Evolutionary conservation across 257 asterid genomes (phyloP), one percentile per base, ranked within the genome.

Genomic region (Gentiana dahurica): DNA sequence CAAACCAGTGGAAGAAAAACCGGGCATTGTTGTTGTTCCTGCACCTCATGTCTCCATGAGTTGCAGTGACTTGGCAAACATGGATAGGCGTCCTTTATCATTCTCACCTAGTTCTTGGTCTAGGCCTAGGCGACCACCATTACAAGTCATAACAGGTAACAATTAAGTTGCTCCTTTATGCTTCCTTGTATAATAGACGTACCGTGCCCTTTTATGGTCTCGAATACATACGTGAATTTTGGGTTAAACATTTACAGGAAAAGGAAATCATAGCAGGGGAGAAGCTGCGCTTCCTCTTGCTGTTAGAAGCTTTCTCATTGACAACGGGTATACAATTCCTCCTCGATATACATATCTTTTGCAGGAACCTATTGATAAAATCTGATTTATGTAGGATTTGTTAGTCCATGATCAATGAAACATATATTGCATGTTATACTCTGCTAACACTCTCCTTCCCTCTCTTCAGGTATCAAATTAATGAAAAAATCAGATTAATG

Each of bases 91-190:
- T 47, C 46, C 46, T 10, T 41, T 41, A 10, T 15, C 24, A 15
- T 15, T 15, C 24, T 15, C 24, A 15, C 51, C 65, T 67, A 59
- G 73, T 71, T 84, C 67, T 61, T 72, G 80, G 75, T 64, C 75
- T 64, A 41, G 46, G 46, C 24, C 24, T 15, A 15, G 24, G 24
- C 46, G 46, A 4, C 62, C 57, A 43, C 57, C 68, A 46, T 71
- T 91, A 65, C 84, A 87, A 62, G 98, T 83, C 65, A 85, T 91
- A 69, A 91, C 96, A 83, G 98, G 98, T 91, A 84, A 15, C 62
- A 2, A 41, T 1, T 41, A 41, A 1, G 24, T 71, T n/a, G 61
- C 15, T 59, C 50, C 13, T 13, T 11, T 34, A 36, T 34, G 5
- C 8, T 24, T 24, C 55, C 6, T 1, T 1, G 34, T 11, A 5